Evolutionary conservation across 2,329 filamentous ascomycete genomes (phyloP), one percentile per base, ranked within the genome.

Genomic region (Calycina herbarum): DNA sequence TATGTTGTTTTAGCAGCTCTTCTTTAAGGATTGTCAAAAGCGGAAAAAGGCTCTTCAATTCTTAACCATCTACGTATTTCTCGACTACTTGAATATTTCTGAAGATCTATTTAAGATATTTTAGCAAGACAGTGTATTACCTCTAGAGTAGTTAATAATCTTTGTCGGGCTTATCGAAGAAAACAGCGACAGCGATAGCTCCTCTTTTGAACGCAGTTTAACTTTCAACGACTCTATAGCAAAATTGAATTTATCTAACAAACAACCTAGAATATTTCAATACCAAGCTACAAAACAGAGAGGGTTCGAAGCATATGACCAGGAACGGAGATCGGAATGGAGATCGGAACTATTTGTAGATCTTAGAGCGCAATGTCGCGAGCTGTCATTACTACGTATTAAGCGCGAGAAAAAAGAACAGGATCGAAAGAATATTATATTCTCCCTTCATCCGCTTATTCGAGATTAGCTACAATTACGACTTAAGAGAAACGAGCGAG

Each of bases 371-470:
- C 38, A 60, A 60, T 42, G 35, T 45, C 35, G 38, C 8, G 31
- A 29, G 20, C 58, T 60, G 48, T 60, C 58, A 15, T 45, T 60
- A 45, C 58, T 48, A 48, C 42, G 7, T n/a, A 20, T 60, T 60
- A 38, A 60, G 48, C 45, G 35, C 38, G 29, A 54, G 3, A 17
- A 8, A 33, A 29, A 20, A 17, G 20, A 17, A 35, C 31, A 4
- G 10, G 20, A 38, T 35, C 59, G n/a, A 62, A 62, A 38, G 42
- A 4, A 54, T 20, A n/a, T 35, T 11, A 45, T 17, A 29, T 61
- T 61, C n/a, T 61, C 59, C 38, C 42, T 61, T 6, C 59, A 61
- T 54, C 59, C 59, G 20, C 59, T 61, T 61, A 61, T 61, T 54
- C 42, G 59, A 31, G 59, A 61, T 33, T 61, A 42, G 59, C 29